Evolutionary conservation across 208 protist genomes (phyloP), one percentile per base, ranked within the genome.

Genomic region (Angomonas deanei): DNA sequence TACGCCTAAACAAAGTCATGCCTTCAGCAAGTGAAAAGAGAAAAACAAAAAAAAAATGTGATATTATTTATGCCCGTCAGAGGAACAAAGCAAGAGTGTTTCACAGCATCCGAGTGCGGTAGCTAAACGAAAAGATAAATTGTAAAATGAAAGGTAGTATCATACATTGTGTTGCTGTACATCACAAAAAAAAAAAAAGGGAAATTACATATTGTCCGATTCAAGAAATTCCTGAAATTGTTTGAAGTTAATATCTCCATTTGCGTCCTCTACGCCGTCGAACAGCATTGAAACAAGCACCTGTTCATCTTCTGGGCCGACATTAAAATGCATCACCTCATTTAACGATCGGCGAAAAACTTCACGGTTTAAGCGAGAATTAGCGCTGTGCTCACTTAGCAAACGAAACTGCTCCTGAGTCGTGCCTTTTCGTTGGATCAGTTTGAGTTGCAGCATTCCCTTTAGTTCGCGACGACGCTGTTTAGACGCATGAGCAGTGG

Each of bases 141-240:
- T 34, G 21, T 4, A 42, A 31, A 13, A 59, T 54, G 8, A 39
- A 38, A 26, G 10, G 13, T 62, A 64, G 34, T 24, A 30, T 47
- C 33, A 59, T 34, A 21, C 8, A 59, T 2, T 1, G 31, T 27
- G 2, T 31, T 4, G 48, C 2, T 30, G n/a, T 54, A n/a, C 21
- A 26, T 6, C 4, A 54, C 4, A 30, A 28, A 54, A 26, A 54
- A 54, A n/a, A 30, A 28, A 54, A 28, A 5, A 54, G 48, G 19
- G 19, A 30, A 42, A 59, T 19, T 3, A 59, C 27, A 46, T 38
- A 59, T 56, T 24, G 15, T 28, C n/a, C 3, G 42, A 74, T 28
- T 92, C 83, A 28, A 86, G 71, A 70, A 95, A 95, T 19, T 90
- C 86, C 30, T 93, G 86, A 66, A 95, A 95, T 46, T 91, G 83